Evolutionary conservation across 345 rosid species (phyloP).

Genomic region (Acer yangbiense): DNA sequence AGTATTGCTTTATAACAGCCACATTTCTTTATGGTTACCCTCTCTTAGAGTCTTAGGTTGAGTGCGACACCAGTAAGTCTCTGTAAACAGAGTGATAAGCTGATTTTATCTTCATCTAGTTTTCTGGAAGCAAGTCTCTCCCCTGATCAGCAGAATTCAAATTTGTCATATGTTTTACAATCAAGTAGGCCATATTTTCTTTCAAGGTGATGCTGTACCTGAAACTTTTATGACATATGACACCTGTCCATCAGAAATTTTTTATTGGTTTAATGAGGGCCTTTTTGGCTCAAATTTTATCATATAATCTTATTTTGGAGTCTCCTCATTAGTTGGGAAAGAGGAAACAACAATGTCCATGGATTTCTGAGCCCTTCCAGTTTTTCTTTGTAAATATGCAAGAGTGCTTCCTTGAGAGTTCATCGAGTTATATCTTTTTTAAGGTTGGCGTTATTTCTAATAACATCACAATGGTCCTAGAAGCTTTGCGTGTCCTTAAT

Average conservation of each 20-base stretch:
- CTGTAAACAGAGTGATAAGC: neutral
- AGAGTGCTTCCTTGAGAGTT: conserved; percentile 70
- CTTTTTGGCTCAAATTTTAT: neutral
- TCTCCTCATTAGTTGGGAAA: conserved; percentile 49
- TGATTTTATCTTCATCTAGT: neutral
- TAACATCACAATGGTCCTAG: conserved; percentile 31
- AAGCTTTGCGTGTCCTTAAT: conserved; percentile 66
- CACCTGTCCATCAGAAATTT: neutral
- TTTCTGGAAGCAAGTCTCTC: neutral
- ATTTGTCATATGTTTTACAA: neutral
- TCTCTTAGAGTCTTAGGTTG: neutral
- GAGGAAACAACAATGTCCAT: conserved; percentile 73
- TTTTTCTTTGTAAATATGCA: conserved; percentile 73
- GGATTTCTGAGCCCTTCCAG: conserved; percentile 78
- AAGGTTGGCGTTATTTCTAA: conserved; percentile 55
- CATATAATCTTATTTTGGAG: conserved; percentile 18
- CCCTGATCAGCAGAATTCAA: neutral
- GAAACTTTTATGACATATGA: neutral
- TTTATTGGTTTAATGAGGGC: neutral
- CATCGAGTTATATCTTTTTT: conserved; percentile 73
- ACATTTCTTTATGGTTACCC: neutral
- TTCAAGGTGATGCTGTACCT: neutral
- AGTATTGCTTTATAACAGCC: neutral
- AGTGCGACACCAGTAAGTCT: neutral
- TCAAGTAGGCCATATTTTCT: neutral